Conservation (phyloP, 768 basidiomycete genomes). For the Mycena vulgaris region DNA sequence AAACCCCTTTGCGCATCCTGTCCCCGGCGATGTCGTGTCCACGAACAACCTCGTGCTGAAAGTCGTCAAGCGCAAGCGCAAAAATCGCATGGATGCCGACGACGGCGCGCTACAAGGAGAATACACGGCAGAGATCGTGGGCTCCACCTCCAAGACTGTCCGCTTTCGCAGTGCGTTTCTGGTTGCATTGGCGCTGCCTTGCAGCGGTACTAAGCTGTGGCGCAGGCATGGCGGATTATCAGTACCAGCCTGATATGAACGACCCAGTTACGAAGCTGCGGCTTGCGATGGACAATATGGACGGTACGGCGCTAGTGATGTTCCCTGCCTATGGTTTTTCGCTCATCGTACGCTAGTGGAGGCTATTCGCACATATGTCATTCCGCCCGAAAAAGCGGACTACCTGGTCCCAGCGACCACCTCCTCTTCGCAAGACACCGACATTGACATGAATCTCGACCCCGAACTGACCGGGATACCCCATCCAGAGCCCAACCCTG, state of each 20-base stretch:
- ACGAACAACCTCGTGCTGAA: conserved; percentile 90
- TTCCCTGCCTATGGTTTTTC: background rate
- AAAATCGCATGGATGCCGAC: conserved; percentile 39
- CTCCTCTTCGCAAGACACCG: conserved; percentile 38
- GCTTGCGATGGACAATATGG: conserved; percentile 81
- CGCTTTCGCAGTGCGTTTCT: conserved; percentile 88
- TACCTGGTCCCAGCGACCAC: conserved; percentile 58
- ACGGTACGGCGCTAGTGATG: conserved; percentile 69
- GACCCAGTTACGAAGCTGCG: conserved; percentile 83
- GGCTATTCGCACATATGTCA: conserved; percentile 76
- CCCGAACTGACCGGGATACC: conserved; percentile 56
- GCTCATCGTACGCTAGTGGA: conserved; percentile 67
- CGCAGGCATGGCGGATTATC: conserved; percentile 94
- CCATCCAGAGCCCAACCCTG: conserved; percentile 26
- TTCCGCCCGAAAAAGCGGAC: conserved; percentile 79
- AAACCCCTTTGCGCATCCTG: conserved; percentile 86
- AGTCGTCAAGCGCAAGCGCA: conserved; percentile 78
- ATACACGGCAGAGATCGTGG: conserved; percentile 82
- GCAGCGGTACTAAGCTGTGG: background rate
- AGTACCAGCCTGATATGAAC: conserved; percentile 82
- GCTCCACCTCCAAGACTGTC: conserved; percentile 84
- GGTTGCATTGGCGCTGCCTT: background rate
- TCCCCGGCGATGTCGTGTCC: conserved; percentile 83
- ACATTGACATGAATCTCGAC: conserved; percentile 65
- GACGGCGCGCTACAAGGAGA: conserved; percentile 68